Conservation (phyloP, 495 filamentous ascomycete species). For the Aspergillus panamensis region DNA sequence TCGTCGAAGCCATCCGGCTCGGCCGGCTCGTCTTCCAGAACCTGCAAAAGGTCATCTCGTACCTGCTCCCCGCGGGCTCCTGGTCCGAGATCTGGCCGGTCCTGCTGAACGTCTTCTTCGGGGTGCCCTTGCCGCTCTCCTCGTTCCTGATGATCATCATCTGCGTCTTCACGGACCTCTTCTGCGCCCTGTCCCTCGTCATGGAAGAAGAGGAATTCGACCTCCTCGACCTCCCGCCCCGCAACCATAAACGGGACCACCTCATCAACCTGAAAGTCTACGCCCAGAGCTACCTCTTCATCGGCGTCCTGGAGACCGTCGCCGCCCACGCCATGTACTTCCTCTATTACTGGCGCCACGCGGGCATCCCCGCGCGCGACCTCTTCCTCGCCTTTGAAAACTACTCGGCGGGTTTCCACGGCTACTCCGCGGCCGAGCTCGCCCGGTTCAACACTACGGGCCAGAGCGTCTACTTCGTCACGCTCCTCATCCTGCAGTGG, state of each 20-base stretch:
- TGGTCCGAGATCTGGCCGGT: conserved; percentile 78
- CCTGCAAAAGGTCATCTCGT: conserved; percentile 58
- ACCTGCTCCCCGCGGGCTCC: conserved; percentile 60
- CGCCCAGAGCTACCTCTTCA: conserved; percentile 49
- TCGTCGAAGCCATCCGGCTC: conserved; percentile 63
- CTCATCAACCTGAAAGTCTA: conserved; percentile 51
- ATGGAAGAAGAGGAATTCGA: conserved; percentile 71
- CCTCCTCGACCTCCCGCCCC: conserved; percentile 59
- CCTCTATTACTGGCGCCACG: conserved; percentile 45
- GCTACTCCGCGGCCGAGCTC: conserved; percentile 41
- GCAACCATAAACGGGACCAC: conserved; percentile 58
- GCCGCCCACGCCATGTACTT: conserved; percentile 52
- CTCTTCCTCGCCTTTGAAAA: conserved; percentile 48
- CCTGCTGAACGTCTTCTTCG: conserved; percentile 67
- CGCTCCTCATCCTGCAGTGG: conserved; percentile 58
- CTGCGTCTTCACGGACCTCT: conserved; percentile 63
- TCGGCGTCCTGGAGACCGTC: conserved; percentile 47
- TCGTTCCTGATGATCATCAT: conserved; percentile 72
- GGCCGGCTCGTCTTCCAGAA: conserved; percentile 56
- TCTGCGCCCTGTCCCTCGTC: conserved; percentile 60
- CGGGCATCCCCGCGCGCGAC: conserved; percentile 41
- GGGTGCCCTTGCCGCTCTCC: conserved; percentile 62
- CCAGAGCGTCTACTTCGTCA: conserved; percentile 68
- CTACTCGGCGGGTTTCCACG: conserved; percentile 47
- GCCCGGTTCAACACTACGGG: conserved; percentile 48